Conservation (phyloP, 2,329 filamentous ascomycete species). For the Alternaria triticina region DNA sequence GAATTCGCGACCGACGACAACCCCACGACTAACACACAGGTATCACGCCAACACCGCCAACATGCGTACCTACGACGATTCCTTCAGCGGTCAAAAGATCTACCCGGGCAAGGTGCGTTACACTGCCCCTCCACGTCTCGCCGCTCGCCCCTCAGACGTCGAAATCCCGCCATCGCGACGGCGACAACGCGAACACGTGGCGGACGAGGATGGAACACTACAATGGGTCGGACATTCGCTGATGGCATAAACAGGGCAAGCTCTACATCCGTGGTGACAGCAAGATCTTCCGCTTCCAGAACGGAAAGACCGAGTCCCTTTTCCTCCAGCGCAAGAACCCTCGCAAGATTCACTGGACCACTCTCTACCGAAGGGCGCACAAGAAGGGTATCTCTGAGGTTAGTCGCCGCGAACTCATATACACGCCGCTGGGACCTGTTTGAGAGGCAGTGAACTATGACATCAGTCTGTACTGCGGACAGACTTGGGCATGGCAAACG, state of each 20-base stretch:
- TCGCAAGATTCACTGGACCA: constrained; percentile 98
- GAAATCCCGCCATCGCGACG: constrained; percentile 27
- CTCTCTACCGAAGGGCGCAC: constrained; percentile 97
- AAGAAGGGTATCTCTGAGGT: constrained; percentile 99
- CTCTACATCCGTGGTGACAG: constrained; percentile 99
- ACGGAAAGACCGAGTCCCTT: constrained; percentile 99
- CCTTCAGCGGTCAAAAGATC: constrained; percentile 79
- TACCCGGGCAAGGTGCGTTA: constrained; percentile 77
- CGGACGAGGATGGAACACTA: constrained; percentile 11
- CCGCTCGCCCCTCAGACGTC: constrained; percentile 25
- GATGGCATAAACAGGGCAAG: constrained; percentile 76
- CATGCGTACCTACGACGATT: constrained; percentile 80
- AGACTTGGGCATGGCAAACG: neutral
- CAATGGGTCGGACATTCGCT: constrained; percentile 29
- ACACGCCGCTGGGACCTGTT: constrained; percentile 1
- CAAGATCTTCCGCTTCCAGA: constrained; percentile 99
- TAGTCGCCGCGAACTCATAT: constrained; percentile 48
- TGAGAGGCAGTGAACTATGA: constrained; percentile 24
- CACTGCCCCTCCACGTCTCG: constrained; percentile 19
- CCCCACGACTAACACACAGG: constrained; percentile 47
- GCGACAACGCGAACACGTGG: constrained; percentile 22
- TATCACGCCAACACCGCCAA: constrained; percentile 58
- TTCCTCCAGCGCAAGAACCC: constrained; percentile 99
- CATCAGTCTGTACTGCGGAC: constrained; percentile 20
- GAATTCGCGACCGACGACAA: constrained; percentile 38